phyloP scores from a whole-genome alignment of 2,329 filamentous ascomycete species.

The Neonectria faginata region DNA sequence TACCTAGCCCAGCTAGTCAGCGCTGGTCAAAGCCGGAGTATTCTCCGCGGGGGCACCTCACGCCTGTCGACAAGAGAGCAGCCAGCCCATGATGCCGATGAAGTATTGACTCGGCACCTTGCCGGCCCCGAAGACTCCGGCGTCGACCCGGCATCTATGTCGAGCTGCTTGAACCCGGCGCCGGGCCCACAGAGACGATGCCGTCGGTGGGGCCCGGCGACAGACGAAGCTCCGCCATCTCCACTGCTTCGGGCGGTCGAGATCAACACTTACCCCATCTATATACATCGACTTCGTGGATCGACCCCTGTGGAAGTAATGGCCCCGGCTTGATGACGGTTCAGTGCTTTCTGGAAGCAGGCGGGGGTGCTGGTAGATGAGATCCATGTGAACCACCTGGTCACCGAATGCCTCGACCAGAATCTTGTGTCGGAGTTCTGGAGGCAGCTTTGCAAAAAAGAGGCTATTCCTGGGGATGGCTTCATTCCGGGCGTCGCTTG shows the following conservation, averaged over 20 bases:
- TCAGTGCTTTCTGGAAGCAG: not conserved
- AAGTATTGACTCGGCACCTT: conserved; percentile 33
- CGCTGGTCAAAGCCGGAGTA: not conserved
- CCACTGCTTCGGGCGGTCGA: conserved; percentile 35
- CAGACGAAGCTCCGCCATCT: conserved; percentile 45
- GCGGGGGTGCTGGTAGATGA: conserved; percentile 34
- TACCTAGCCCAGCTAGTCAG: conserved; percentile 36
- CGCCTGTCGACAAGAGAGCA: conserved; percentile 48
- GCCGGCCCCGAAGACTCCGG: conserved; percentile 34
- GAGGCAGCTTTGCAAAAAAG: conserved; percentile 42
- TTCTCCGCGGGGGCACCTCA: conserved; percentile 19
- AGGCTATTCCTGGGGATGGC: conserved; percentile 29
- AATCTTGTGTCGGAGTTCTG: conserved; percentile 45
- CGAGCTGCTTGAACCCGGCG: conserved; percentile 31
- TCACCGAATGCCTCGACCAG: conserved; percentile 38
- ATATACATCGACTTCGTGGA: not conserved
- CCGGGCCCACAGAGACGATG: conserved; percentile 1
- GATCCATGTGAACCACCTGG: conserved; percentile 42
- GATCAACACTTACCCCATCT: conserved; percentile 9
- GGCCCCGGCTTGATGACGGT: not conserved
- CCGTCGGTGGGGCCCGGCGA: conserved; percentile 34
- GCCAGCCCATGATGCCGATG: conserved; percentile 49
- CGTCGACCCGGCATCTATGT: conserved; percentile 36
- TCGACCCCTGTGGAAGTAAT: not conserved
- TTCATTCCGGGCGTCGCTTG: not conserved